phyloP scores from a whole-genome alignment of 345 rosid genomes.

The Citrus trifoliata region DNA sequence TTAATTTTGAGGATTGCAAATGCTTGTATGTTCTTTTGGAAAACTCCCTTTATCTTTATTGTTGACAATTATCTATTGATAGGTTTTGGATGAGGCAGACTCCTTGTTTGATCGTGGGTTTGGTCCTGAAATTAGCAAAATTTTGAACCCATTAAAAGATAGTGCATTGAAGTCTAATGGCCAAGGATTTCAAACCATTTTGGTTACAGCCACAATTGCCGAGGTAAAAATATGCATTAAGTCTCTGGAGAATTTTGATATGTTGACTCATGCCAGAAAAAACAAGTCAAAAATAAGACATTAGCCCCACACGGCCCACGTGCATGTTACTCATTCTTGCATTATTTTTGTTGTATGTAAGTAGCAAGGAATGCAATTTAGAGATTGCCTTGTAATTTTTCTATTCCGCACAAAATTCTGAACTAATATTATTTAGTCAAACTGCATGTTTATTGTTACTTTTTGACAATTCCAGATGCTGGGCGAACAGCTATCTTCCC shows the following conservation, averaged over 20 bases:
- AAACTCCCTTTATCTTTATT: neutral
- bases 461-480: slow-evolving; percentile 17
- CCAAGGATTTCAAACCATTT: slow-evolving; percentile 12
- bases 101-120: slow-evolving; percentile 17
- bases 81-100: slow-evolving; percentile 26
- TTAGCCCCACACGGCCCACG: no score
- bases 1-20: neutral
- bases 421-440: neutral
- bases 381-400: neutral
- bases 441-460: neutral
- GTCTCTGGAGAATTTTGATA: neutral
- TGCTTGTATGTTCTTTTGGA: neutral
- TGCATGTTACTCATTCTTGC: no score
- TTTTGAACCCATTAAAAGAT: slow-evolving; percentile 14
- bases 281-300: no score
- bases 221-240: slow-evolving; percentile 5
- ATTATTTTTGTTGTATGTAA: no score
- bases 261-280: no score
- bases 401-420: neutral
- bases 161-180: neutral
- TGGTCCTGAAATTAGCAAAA: slow-evolving; percentile 16
- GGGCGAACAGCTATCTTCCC: neutral
- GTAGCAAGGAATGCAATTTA: no score
- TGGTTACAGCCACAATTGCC: slow-evolving; percentile 11
- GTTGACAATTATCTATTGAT: neutral